These are phyloP conservation scores for Aureobasidium namibiae DNA, from an alignment of 2,329 filamentous ascomycete genomes.

Conservation along the genomic window DNA sequence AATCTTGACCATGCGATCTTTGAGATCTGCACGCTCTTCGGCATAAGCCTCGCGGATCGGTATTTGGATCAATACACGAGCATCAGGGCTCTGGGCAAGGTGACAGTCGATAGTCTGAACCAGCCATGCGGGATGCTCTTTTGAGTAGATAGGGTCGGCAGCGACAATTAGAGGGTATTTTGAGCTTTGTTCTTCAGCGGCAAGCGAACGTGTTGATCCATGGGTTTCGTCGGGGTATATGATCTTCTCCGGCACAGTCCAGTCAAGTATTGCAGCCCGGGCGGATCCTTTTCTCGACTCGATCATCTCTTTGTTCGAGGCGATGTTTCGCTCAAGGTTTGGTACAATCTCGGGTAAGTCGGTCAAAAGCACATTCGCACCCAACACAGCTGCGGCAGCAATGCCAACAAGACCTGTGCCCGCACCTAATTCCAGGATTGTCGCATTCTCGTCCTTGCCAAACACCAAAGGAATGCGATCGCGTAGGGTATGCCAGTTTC, in stretches of 20 bases:
- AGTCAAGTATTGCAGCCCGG: conserved; percentile 62
- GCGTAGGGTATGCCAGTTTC: conserved; percentile 47
- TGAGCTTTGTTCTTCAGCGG: background rate
- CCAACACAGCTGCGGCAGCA: conserved; percentile 67
- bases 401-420: conserved; percentile 89
- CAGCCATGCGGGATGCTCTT: conserved; percentile 69
- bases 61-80: conserved; percentile 70
- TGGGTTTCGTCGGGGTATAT: background rate
- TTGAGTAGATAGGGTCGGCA: conserved; percentile 81
- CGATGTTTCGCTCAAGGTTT: conserved; percentile 69
- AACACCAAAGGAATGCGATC: conserved; percentile 8
- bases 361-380: conserved; percentile 61
- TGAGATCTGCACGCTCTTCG: conserved; percentile 56
- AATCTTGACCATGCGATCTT: conserved; percentile 49
- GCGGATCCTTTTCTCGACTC: conserved; percentile 47
- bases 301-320: conserved; percentile 53
- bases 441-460: conserved; percentile 13
- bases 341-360: conserved; percentile 77
- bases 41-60: conserved; percentile 67
- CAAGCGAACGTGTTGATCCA: background rate
- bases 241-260: conserved; percentile 49
- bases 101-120: conserved; percentile 61
- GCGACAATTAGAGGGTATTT: conserved; percentile 59
- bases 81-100: conserved; percentile 47
- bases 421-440: conserved; percentile 70